phyloP scores from a whole-genome alignment of 2,329 filamentous ascomycete species.

The Pseudogymnoascus sp. region DNA sequence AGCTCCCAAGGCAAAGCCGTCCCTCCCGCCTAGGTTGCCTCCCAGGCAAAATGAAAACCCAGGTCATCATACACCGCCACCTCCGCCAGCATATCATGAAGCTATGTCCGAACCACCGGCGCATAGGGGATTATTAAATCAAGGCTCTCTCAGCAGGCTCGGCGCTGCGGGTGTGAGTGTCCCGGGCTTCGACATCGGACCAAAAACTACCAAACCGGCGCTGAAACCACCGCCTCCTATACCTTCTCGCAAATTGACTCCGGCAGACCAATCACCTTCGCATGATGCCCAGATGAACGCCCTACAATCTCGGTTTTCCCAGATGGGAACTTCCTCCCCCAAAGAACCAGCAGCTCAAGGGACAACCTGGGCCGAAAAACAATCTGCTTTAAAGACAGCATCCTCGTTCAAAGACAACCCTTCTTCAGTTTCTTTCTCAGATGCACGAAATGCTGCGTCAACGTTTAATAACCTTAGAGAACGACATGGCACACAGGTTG shows the following conservation, averaged over 20 bases:
- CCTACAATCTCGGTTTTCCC: constrained; percentile 30
- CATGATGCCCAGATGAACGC: constrained; percentile 26
- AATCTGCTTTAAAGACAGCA: constrained; percentile 44
- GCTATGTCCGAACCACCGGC: constrained; percentile 22
- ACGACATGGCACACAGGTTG: constrained; percentile 50
- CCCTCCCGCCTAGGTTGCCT: constrained; percentile 52
- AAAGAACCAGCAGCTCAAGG: constrained; percentile 31
- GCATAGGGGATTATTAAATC: constrained; percentile 28
- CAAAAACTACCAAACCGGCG: constrained; percentile 24
- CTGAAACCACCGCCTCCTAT: constrained; percentile 28
- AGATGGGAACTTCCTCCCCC: constrained; percentile 27
- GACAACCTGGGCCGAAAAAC: constrained; percentile 46
- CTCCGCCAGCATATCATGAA: constrained; percentile 31
- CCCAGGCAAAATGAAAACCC: constrained; percentile 34
- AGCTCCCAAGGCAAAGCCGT: constrained; percentile 23
- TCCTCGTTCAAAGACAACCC: constrained; percentile 42
- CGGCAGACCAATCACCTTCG: constrained; percentile 13
- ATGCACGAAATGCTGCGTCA: constrained; percentile 41
- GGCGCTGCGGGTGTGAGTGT: constrained; percentile 56
- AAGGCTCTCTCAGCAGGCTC: constrained; percentile 45
- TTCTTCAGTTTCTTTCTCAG: constrained; percentile 41
- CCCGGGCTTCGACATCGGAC: constrained; percentile 54
- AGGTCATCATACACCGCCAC: constrained; percentile 28
- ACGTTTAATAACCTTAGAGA: constrained; percentile 51
- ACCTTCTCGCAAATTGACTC: constrained; percentile 16